Conservation (phyloP, 208 protist species). For the Acanthamoeba rhysodes region DNA sequence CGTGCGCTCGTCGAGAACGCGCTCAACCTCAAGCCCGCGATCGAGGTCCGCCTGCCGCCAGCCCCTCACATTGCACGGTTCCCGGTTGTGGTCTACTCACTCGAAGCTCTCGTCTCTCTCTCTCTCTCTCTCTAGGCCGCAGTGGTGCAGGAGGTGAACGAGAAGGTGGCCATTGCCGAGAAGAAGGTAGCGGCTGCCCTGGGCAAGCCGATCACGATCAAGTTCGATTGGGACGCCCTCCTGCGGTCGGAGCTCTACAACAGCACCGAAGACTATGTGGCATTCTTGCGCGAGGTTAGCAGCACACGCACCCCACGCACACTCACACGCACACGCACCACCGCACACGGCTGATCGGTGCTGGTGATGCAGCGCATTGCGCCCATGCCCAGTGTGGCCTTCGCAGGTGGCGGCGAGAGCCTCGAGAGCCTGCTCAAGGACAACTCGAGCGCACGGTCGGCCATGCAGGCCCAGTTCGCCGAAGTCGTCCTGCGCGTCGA, state of each 20-base stretch:
- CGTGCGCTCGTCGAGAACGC: neutral
- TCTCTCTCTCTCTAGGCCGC: neutral
- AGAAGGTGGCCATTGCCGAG: neutral
- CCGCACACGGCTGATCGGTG: neutral
- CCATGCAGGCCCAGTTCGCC: neutral
- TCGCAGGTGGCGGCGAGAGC: neutral
- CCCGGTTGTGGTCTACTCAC: too few species aligned
- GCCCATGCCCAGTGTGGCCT: neutral
- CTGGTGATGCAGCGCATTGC: neutral
- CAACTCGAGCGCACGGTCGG: neutral
- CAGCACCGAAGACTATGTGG: neutral
- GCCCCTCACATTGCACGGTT: neutral
- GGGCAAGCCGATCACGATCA: conserved; percentile 4
- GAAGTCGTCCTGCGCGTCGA: neutral
- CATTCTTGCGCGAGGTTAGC: neutral
- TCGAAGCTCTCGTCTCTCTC: too few species aligned
- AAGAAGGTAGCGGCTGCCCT: neutral
- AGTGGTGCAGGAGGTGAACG: neutral
- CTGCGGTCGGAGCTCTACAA: neutral
- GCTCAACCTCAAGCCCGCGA: neutral
- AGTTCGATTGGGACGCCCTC: neutral
- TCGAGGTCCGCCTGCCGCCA: neutral
- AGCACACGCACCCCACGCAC: neutral
- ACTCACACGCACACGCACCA: neutral
- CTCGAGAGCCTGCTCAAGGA: neutral